Evolutionary conservation across 1,139 yeast genomes (phyloP).

Genomic region (Ogataea hybrid): DNA sequence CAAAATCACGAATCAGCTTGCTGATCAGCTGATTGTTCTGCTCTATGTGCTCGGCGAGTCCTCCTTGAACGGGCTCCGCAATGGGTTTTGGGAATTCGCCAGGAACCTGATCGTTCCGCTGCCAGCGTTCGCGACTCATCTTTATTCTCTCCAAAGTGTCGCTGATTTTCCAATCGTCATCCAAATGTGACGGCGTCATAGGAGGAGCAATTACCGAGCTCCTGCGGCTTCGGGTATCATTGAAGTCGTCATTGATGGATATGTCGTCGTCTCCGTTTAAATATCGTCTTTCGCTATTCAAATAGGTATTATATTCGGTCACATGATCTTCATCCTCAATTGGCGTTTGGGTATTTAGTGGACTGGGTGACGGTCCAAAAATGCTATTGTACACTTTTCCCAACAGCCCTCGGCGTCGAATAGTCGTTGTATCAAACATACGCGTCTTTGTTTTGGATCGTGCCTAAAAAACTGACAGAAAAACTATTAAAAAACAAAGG

Average conservation of each 20-base stretch:
- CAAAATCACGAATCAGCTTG: conserved; percentile 24
- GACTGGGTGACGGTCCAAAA: conserved; percentile 18
- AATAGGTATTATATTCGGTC: conserved; percentile 13
- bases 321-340: conserved; percentile 7
- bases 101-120: conserved; percentile 11
- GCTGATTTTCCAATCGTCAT: conserved; percentile 19
- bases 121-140: conserved; percentile 16
- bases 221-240: conserved; percentile 17
- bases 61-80: not conserved
- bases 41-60: conserved; percentile 17
- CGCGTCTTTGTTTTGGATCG: conserved; percentile 4
- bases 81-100: conserved; percentile 15
- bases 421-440: conserved; percentile 10
- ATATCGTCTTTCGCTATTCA: conserved; percentile 6
- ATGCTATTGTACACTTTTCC: conserved; percentile 19
- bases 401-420: conserved; percentile 10
- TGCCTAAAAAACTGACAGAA: not conserved
- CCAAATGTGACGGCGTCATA: conserved; percentile 15
- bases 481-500: not conserved
- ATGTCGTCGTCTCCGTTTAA: conserved; percentile 7
- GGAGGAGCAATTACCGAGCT: conserved; percentile 19
- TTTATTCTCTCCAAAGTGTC: conserved; percentile 22
- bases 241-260: not conserved
- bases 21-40: conserved; percentile 24
- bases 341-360: conserved; percentile 15